phyloP scores from a whole-genome alignment of 2,329 filamentous ascomycete genomes.

The Scolecobasidium constrictum region DNA sequence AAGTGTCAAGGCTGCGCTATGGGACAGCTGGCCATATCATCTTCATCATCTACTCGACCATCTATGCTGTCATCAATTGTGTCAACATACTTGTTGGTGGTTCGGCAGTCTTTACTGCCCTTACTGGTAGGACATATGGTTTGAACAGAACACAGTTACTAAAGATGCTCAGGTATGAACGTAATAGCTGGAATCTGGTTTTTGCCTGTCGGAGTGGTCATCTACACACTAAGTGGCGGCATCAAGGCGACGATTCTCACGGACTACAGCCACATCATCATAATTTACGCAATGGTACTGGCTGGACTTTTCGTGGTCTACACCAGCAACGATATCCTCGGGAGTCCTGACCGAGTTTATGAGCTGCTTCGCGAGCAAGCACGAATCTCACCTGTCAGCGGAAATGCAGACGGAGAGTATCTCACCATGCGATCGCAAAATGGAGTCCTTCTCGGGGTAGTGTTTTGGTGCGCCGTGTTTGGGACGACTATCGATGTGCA shows the following conservation, averaged over 20 bases:
- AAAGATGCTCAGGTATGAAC: conserved; percentile 15
- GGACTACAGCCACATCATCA: conserved; percentile 14
- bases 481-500: conserved; percentile 17
- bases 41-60: conserved; percentile 7
- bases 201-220: conserved; percentile 17
- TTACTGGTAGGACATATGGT: not conserved
- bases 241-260: conserved; percentile 17
- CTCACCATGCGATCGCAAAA: conserved; percentile 15
- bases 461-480: conserved; percentile 13
- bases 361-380: conserved; percentile 17
- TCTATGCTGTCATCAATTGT: conserved; percentile 4
- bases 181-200: conserved; percentile 16
- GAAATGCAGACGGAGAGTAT: conserved; percentile 19
- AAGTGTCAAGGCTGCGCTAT: conserved; percentile 13
- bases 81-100: conserved; percentile 27
- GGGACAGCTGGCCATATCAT: conserved; percentile 3
- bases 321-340: conserved; percentile 13
- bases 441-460: conserved; percentile 17
- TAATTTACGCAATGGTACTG: conserved; percentile 17
- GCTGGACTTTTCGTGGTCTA: conserved; percentile 15
- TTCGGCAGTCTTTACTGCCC: conserved; percentile 2
- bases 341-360: conserved; percentile 16
- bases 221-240: conserved; percentile 18
- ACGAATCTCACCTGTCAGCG: conserved; percentile 13
- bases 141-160: not conserved